These are phyloP conservation scores for Aspergillus steynii DNA, from an alignment of 495 filamentous ascomycete species.

Conservation along the genomic window DNA sequence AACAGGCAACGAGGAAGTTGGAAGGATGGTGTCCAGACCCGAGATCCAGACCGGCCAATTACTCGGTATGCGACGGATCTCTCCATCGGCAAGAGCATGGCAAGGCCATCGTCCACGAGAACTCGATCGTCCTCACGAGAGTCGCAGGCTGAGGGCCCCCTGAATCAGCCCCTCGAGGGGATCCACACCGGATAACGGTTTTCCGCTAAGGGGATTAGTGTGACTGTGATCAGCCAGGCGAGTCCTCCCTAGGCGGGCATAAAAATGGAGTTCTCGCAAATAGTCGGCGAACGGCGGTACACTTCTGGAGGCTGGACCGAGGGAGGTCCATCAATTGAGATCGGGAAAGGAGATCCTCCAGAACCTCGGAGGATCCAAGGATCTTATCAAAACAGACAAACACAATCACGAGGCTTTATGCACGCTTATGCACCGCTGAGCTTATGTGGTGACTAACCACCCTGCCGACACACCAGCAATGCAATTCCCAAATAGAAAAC, in stretches of 20 bases:
- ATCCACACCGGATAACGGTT: conserved; percentile 24
- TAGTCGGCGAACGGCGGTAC: background rate
- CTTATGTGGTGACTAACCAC: background rate
- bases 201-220: conserved; percentile 8
- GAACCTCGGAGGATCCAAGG: too few relatives aligned
- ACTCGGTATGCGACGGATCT: background rate
- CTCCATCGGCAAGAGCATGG: background rate
- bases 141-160: background rate
- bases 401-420: background rate
- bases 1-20: background rate
- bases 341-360: too few relatives aligned
- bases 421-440: background rate
- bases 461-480: too few relatives aligned
- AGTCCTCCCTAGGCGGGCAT: background rate
- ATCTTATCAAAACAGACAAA: background rate
- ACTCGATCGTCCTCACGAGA: background rate
- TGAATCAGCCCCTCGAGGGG: conserved; percentile 13
- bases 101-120: background rate
- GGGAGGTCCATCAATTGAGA: background rate
- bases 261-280: background rate
- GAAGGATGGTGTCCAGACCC: background rate
- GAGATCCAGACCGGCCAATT: background rate
- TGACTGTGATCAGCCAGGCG: conserved; percentile 3
- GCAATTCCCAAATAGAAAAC: too few relatives aligned
- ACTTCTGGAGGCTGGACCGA: background rate